These are phyloP conservation scores for Neocucurbitaria cava DNA, from an alignment of 2,329 filamentous ascomycete species.

Conservation along the genomic window DNA sequence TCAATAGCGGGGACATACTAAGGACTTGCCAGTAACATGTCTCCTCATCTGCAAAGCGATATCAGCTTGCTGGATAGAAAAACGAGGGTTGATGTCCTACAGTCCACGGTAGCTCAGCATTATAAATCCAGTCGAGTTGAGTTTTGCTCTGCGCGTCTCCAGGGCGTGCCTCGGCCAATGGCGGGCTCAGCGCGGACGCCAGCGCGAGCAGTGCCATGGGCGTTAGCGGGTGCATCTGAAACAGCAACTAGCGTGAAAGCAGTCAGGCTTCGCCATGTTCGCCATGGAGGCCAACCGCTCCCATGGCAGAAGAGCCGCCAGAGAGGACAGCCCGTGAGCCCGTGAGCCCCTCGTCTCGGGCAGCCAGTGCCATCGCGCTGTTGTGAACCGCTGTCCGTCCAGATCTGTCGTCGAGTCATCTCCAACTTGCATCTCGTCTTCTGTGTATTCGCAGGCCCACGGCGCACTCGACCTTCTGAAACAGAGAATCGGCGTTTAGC, in stretches of 20 bases:
- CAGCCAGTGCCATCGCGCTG: conserved; percentile 8
- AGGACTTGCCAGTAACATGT: no score
- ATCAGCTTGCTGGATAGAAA: no score
- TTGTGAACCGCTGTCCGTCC: conserved; percentile 9
- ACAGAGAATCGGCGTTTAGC: conserved; percentile 36
- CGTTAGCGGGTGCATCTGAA: conserved; percentile 17
- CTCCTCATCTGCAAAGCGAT: no score
- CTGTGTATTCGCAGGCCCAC: conserved; percentile 11
- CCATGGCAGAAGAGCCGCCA: conserved; percentile 25
- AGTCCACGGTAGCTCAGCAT: no score
- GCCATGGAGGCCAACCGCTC: conserved; percentile 14
- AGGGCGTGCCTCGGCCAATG: background rate
- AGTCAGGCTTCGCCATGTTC: conserved; percentile 16
- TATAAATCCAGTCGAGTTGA: no score
- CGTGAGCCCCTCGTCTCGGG: conserved; percentile 6
- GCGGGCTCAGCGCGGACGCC: background rate
- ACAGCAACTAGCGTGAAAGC: conserved; percentile 26
- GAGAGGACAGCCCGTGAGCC: conserved; percentile 19
- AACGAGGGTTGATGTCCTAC: no score
- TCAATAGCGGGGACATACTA: no score
- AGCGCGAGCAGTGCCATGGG: conserved; percentile 1
- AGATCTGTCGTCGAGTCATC: background rate
- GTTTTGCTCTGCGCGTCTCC: no score
- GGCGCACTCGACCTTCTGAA: conserved; percentile 33
- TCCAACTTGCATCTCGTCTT: background rate